Base-by-base conservation (phyloP, 2,329 filamentous ascomycete genomes). In the Fusarium phyllophilum region DNA sequence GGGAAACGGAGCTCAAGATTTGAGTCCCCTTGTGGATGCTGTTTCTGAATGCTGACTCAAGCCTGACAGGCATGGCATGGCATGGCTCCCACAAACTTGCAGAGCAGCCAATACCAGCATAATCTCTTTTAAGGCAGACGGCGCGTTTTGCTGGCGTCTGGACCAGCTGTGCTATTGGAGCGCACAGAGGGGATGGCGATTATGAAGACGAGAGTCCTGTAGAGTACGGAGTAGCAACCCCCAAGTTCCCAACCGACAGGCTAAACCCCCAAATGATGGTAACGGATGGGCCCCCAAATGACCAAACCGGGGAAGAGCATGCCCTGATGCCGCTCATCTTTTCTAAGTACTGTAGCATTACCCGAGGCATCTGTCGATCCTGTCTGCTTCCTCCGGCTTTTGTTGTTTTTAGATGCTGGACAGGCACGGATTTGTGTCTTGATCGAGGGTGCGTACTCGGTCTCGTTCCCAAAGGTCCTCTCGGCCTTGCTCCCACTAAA, bases 1-100 rank as follows among this genome's bases (percentile, higher is more conserved):
- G 77, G 65, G 76, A 75, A 75, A 69, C 66, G 75, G 67, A 78
- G 75, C 60, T 74, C 58, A 60, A 75, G 72, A 75, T 74, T 72
- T 48, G 56, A 62, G 66, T 75, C 72, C 72, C 72, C 62, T 74
- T 68, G 61, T 70, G 68, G 64, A 68, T 68, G 59, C 60, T 72
- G 72, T 65, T 70, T 70, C 54, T 76, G 70, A 65, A 73, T 73
- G 65, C 72, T 75, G 45, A 68, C 49, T 71, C 66, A 49, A 73
- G 62, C 66, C 45, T 62, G 59, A 58, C 67, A 70, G 36, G 52
- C 59, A 59, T 62, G 57, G 65, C 59, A 59, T 62, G 57, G 65
- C 61, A 59, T 66, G 60, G 65, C 58, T 69, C 68, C 58, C 48
- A 44, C 45, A 38, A 58, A 67, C 39, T 48, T 63, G 48, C 42